A percentile compares a stretch with the other conserved stretches of the same genome.
Conservation (phyloP, 2,329 filamentous ascomycete genomes). For the Hypoxylon sp. region DNA sequence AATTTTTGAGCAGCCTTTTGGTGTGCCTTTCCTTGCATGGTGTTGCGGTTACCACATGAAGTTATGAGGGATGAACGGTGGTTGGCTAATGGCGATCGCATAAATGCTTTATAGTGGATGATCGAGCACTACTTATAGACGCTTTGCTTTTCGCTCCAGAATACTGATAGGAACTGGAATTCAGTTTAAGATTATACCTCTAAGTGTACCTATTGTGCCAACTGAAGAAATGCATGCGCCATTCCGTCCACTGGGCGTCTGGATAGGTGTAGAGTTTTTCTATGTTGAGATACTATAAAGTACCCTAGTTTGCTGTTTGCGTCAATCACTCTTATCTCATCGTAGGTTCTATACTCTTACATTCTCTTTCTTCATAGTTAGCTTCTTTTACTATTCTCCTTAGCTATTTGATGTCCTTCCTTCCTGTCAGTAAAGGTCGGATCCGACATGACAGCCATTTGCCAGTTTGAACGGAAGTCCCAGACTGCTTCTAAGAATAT, state of each 20-base stretch:
- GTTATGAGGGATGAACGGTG: conserved; percentile 38
- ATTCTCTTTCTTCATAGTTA: background rate
- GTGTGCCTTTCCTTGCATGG: conserved; percentile 10
- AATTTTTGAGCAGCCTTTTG: conserved; percentile 10
- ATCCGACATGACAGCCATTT: no score
- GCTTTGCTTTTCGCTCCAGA: conserved; percentile 23
- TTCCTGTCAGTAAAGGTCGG: no score
- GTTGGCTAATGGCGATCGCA: conserved; percentile 33
- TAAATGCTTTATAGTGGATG: conserved; percentile 35
- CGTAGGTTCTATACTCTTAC: background rate
- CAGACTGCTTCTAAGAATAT: no score
- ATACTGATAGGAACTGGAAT: conserved; percentile 33
- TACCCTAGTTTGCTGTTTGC: background rate
- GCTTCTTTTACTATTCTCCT: no score
- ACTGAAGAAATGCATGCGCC: background rate
- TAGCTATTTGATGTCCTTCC: no score
- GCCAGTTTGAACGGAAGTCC: no score
- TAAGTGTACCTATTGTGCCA: background rate
- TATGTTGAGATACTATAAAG: background rate
- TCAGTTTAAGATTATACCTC: conserved; percentile 3
- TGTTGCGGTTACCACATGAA: conserved; percentile 35
- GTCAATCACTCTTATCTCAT: background rate
- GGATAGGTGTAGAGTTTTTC: background rate
- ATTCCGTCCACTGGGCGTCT: background rate
- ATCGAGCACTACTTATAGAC: conserved; percentile 24